Conservation (phyloP, 1,139 yeast genomes). For the Lodderomyces margitis region DNA sequence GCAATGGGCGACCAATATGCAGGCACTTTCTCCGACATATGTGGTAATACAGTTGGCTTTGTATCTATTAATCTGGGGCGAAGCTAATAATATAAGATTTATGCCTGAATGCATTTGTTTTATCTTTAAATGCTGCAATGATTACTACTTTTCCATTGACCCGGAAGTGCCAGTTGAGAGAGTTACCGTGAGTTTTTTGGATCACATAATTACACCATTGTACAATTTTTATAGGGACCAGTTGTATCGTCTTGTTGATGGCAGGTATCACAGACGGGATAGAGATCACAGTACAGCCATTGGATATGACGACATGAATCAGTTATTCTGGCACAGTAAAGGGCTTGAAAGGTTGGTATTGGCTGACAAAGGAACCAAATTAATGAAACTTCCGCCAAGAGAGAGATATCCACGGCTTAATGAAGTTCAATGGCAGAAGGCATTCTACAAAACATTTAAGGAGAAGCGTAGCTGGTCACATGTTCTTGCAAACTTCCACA, state of each 20-base stretch:
- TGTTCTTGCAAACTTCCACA: constrained; percentile 52
- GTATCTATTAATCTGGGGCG: constrained; percentile 83
- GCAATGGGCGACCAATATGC: constrained; percentile 70
- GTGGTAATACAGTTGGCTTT: constrained; percentile 65
- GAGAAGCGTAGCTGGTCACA: constrained; percentile 64
- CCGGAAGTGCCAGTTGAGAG: constrained; percentile 23
- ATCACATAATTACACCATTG: constrained; percentile 72
- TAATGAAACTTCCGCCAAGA: constrained; percentile 43
- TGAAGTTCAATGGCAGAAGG: constrained; percentile 49
- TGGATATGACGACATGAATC: constrained; percentile 67
- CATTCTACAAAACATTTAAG: constrained; percentile 52
- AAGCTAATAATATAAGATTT: constrained; percentile 77
- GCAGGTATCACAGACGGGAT: constrained; percentile 39
- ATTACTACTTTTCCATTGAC: constrained; percentile 53
- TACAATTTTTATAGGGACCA: constrained; percentile 63
- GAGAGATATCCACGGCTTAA: constrained; percentile 46
- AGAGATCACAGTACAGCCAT: constrained; percentile 53
- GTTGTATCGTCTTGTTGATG: constrained; percentile 40
- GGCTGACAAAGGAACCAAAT: constrained; percentile 30
- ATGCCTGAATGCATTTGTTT: constrained; percentile 87
- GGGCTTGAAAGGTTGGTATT: constrained; percentile 47
- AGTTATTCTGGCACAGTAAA: constrained; percentile 56
- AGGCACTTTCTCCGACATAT: constrained; percentile 48
- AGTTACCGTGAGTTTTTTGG: constrained; percentile 43
- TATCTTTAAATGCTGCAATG: constrained; percentile 74